Evolutionary conservation across 495 filamentous ascomycete species (phyloP), one percentile per base, ranked within the genome.

Genomic region (Aspergillus saccharolyticus): DNA sequence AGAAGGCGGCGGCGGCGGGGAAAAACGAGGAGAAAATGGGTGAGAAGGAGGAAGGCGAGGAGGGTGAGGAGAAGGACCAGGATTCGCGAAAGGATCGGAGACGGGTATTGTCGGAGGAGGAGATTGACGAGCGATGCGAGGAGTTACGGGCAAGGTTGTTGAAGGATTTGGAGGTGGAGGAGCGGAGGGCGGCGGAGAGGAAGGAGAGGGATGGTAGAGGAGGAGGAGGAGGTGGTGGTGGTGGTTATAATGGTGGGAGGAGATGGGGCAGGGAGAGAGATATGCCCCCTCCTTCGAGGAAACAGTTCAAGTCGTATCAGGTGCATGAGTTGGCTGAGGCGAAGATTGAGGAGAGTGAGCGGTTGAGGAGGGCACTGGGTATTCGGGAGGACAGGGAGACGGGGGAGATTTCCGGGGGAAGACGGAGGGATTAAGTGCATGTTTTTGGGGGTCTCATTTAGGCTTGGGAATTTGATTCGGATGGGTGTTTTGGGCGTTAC

Each of bases 281-380:
- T 42, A 46, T 24, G 44, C 47, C 42, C 44, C 56, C 61, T 39
- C 12, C 33, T 39, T 39, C 33, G 62, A 59, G 61, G 74, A 72
- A 68, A 75, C 80, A 76, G 25, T 75, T 96, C 46, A 99, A 97
- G 74, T 76, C 83, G 56, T 91, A 97, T 76, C 90, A 96, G 72
- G 92, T 97, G 21, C 94, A 99, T 81, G 93, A 97, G 74, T 73
- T 96, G 63, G 94, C 94, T 21, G 87, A 91, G 68, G 93, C 92
- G 53, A 99, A 99, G 84, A 92, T 96, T 66, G 86, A 89, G 69
- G 93, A 99, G 81, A 96, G 86, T 70, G 91, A 97, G 78, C 78
- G 88, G 71, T 76, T 97, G 67, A 74, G 92, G 58, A 90, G 83
- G 72, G 94, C 94, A 22, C 79, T 99, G 69, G 91, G 91, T 48